Conservation (phyloP, 176 grass and related monocot genomes). For the Zoysia japonica region DNA sequence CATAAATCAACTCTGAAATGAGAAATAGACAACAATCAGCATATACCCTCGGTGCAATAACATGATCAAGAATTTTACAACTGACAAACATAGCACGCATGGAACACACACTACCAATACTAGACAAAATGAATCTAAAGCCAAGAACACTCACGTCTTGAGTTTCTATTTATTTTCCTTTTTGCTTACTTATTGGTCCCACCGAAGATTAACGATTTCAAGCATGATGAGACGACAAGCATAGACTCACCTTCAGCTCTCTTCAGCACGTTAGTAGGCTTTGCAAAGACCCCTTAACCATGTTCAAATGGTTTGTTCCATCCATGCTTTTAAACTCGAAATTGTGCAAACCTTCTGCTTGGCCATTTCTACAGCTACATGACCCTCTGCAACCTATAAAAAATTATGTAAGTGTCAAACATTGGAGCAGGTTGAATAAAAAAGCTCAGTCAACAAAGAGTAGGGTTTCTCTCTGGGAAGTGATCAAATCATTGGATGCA, state of each 20-base stretch:
- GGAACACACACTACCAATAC: background rate
- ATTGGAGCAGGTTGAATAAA: too few species aligned
- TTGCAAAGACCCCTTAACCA: slow-evolving; percentile 63
- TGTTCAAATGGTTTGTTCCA: too few species aligned
- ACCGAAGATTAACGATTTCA: background rate
- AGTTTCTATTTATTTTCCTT: background rate
- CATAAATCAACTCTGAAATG: slow-evolving; percentile 84
- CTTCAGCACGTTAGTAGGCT: slow-evolving; percentile 93
- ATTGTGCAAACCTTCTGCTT: too few species aligned
- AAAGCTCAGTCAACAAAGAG: too few species aligned
- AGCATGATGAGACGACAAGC: background rate
- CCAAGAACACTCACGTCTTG: background rate
- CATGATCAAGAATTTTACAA: background rate
- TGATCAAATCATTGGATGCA: too few species aligned
- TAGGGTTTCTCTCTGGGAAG: too few species aligned
- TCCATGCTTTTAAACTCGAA: too few species aligned
- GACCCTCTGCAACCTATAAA: too few species aligned
- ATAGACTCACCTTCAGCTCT: slow-evolving; percentile 69
- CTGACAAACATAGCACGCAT: background rate
- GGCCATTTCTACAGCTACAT: too few species aligned
- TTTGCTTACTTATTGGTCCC: background rate
- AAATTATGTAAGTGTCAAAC: too few species aligned
- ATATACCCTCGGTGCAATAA: background rate
- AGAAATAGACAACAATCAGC: slow-evolving; percentile 18
- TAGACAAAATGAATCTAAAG: background rate